phyloP scores from a whole-genome alignment of 768 basidiomycete genomes.

The Podaxis sp. region DNA sequence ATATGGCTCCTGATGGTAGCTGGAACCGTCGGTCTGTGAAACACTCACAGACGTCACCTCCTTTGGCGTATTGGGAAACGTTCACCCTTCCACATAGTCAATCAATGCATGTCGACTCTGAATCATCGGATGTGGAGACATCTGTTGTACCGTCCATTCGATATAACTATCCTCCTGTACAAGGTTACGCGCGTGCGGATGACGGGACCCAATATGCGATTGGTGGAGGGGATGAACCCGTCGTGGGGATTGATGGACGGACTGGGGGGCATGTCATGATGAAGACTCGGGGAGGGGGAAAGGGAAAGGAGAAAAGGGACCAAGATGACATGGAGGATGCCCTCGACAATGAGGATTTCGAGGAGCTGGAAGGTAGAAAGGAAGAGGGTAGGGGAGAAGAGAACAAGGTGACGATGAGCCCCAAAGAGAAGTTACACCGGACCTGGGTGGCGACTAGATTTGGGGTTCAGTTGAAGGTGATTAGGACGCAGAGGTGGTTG shows the following conservation, averaged over 20 bases:
- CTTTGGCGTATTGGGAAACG: conserved; percentile 11
- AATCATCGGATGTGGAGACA: not conserved
- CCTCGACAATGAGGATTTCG: not conserved
- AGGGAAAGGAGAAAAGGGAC: not conserved
- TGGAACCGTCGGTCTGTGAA: not conserved
- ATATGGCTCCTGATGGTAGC: not conserved
- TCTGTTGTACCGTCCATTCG: not conserved
- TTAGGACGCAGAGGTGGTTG: conserved; percentile 11
- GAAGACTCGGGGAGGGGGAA: not conserved
- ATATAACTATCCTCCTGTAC: not conserved
- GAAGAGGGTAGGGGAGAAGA: not conserved
- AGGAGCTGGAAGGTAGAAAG: not conserved
- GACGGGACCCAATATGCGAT: not conserved
- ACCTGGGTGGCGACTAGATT: conserved; percentile 2
- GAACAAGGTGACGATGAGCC: not conserved
- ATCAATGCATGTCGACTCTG: not conserved
- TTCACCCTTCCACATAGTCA: not conserved
- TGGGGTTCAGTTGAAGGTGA: not conserved
- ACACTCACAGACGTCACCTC: no score
- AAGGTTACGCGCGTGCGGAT: not conserved
- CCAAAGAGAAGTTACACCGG: not conserved
- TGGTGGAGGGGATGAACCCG: not conserved
- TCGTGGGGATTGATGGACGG: not conserved
- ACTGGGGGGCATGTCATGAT: not conserved
- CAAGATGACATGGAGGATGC: no score